Evolutionary conservation across 2,329 filamentous ascomycete genomes (phyloP).

Genomic region (Arthrinium puccinioides): DNA sequence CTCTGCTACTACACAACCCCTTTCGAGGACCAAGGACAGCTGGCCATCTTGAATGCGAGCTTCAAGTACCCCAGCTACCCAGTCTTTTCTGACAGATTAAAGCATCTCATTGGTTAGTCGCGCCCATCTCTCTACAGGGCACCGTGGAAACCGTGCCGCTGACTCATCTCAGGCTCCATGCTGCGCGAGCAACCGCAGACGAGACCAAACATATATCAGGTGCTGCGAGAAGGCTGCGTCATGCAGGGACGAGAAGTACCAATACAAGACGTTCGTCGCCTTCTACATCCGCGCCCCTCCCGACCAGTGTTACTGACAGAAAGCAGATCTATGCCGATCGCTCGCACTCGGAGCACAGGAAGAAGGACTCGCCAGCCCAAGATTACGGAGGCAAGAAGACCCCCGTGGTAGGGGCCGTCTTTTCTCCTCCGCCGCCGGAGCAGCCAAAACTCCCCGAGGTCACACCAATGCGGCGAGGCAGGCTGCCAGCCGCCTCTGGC

Average conservation of each 20-base stretch:
- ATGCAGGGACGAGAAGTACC: conserved; percentile 86
- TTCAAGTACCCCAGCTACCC: conserved; percentile 89
- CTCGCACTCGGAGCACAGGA: conserved; percentile 55
- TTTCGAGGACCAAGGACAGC: conserved; percentile 94
- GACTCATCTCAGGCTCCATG: conserved; percentile 63
- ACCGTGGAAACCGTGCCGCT: conserved; percentile 11
- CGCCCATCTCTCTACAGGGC: not conserved
- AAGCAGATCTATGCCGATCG: conserved; percentile 64
- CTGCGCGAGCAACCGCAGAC: conserved; percentile 70
- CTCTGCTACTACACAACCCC: conserved; percentile 98
- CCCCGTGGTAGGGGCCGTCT: conserved; percentile 70
- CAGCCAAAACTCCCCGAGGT: conserved; percentile 78
- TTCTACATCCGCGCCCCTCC: not conserved
- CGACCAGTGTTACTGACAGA: conserved; percentile 6
- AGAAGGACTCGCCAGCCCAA: conserved; percentile 40
- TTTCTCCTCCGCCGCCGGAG: conserved; percentile 65
- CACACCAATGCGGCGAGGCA: conserved; percentile 84
- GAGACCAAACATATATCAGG: conserved; percentile 91
- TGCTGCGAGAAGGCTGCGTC: conserved; percentile 74
- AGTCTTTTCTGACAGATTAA: conserved; percentile 80
- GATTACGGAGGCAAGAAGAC: conserved; percentile 45
- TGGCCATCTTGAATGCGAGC: conserved; percentile 92
- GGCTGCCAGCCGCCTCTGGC: conserved; percentile 53
- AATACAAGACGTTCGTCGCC: conserved; percentile 72
- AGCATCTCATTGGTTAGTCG: conserved; percentile 77